Percentiles rank a stretch among this genome's conserved stretches.
Evolutionary conservation across 2,329 filamentous ascomycete genomes (phyloP).

Genomic region (Coniella vitis): DNA sequence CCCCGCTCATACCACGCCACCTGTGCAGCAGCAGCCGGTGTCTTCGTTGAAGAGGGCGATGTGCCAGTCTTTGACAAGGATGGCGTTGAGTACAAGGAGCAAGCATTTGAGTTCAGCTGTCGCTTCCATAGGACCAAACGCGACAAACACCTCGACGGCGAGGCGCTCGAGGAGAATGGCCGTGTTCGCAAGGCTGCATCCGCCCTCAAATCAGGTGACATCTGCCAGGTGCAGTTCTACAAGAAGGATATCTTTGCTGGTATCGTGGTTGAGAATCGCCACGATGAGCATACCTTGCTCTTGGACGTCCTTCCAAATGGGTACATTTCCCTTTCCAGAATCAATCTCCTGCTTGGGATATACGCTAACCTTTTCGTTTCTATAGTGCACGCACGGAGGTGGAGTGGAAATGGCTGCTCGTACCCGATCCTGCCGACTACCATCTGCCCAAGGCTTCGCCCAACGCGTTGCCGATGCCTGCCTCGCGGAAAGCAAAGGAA

Average conservation of each 20-base stretch:
- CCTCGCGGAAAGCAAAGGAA: slow-evolving; percentile 54
- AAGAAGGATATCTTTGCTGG: slow-evolving; percentile 87
- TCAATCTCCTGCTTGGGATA: not conserved
- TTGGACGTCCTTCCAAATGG: slow-evolving; percentile 80
- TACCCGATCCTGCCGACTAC: slow-evolving; percentile 65
- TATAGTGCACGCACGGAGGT: slow-evolving; percentile 66
- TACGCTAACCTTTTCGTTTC: slow-evolving; percentile 31
- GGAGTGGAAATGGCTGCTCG: slow-evolving; percentile 75
- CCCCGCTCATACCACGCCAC: slow-evolving; percentile 90
- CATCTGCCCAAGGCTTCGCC: slow-evolving; percentile 67
- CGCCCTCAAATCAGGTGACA: slow-evolving; percentile 62
- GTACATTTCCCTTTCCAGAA: slow-evolving; percentile 41
- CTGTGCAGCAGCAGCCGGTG: slow-evolving; percentile 85
- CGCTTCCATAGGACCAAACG: slow-evolving; percentile 89
- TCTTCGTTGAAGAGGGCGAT: slow-evolving; percentile 81
- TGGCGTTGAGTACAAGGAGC: slow-evolving; percentile 85
- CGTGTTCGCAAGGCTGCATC: slow-evolving; percentile 63
- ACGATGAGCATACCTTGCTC: slow-evolving; percentile 67
- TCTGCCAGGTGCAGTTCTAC: slow-evolving; percentile 81
- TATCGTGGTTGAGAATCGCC: slow-evolving; percentile 75
- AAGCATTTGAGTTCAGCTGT: slow-evolving; percentile 88
- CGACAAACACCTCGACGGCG: slow-evolving; percentile 64
- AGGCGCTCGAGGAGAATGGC: slow-evolving; percentile 62
- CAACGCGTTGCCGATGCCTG: slow-evolving; percentile 65
- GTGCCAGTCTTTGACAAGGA: slow-evolving; percentile 86